Evolutionary conservation across 1,284 basidiomycete species (phyloP), one percentile per base, ranked within the genome.

Genomic region (Xerocomus nothofagi): DNA sequence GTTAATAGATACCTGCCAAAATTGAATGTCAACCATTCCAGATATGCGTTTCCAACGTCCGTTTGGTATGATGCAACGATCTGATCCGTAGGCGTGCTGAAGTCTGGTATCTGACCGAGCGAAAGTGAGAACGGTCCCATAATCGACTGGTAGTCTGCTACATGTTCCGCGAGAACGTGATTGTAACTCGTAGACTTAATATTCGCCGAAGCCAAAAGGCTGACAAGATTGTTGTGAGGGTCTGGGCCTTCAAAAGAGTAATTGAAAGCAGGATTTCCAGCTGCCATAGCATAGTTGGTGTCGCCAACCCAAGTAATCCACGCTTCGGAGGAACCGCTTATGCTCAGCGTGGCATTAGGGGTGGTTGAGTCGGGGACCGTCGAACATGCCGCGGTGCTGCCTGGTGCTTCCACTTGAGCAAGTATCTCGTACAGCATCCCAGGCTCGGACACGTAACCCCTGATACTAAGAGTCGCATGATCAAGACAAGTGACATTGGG

Each of bases 21-120:
- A 60, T 88, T 86, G 66, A 89, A 88, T 45, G 81, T 48, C 27
- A 89, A 47, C 85, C 84, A 88, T 61, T 89, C 85, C 11, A 89
- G 55, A 59, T 88, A 88, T 17, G 76, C 59, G 55, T 88, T 78
- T 5, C 84, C 85, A 4, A 65, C 62, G 55, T 81, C 78, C 14
- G 74, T 71, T 50, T 71, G 57, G 57, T 89, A 89, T 41, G 71
- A 70, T 2, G 66, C 64, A 39, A 75, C 70, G 30, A 88, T 65
- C 53, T 75, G 68, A 57, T 86, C 78, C n/a, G 85, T 89, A 18
- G 85, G 73, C 3, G 66, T 74, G 27, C 63, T 55, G 21, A 82
- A 58, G 51, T 83, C 72, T 1, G 80, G 72, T 36, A 57, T 76
- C 60, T 85, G 81, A 1, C 84, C 84, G 2, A 88, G 66, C 29